phyloP scores from a whole-genome alignment of 345 rosid species.

The Erodium maritimum region DNA sequence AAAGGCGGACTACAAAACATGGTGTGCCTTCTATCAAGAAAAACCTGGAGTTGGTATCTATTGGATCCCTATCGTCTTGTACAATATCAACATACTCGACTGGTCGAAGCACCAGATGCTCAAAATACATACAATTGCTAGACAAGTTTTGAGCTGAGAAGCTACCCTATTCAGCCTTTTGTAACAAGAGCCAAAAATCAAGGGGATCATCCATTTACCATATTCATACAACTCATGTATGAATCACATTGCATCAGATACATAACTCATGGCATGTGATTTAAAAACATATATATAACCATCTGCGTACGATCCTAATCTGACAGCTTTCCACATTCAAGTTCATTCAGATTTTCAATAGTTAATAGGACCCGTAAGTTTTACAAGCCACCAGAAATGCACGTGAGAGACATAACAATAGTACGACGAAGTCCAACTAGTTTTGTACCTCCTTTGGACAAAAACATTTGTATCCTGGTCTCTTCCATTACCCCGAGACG shows the following conservation, averaged over 20 bases:
- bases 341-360: neutral
- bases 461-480: conserved; percentile 63
- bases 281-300: neutral
- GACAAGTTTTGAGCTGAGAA: neutral
- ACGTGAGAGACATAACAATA: neutral
- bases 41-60: neutral
- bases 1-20: neutral
- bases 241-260: neutral
- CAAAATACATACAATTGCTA: neutral
- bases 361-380: neutral
- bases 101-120: neutral
- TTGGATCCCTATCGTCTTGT: neutral
- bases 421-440: neutral
- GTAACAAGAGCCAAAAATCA: neutral
- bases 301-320: neutral
- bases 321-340: neutral
- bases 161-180: neutral
- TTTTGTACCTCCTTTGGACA: conserved; percentile 66
- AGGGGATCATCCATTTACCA: neutral
- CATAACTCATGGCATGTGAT: neutral
- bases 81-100: neutral
- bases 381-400: neutral
- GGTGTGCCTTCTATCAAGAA: neutral
- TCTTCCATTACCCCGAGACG: conserved; percentile 62
- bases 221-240: neutral